Evolutionary conservation across 148 eudicot genomes (phyloP).

Genomic region (Tetragonia tetragonoides): DNA sequence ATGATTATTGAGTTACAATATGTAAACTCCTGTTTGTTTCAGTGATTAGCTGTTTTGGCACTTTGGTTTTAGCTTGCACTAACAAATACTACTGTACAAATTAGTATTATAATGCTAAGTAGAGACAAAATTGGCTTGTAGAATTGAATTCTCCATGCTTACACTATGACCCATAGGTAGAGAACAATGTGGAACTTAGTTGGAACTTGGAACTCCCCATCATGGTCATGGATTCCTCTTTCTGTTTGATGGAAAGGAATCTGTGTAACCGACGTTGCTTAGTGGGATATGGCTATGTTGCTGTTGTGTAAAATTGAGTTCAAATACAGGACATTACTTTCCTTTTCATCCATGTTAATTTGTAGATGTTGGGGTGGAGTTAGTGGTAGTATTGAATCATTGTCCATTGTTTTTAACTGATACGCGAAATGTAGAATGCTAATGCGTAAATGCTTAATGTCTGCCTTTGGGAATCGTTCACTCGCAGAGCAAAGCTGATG

Average conservation of each 20-base stretch:
- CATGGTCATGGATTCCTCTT: background rate
- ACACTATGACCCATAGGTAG: background rate
- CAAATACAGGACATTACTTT: background rate
- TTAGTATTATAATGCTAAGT: background rate
- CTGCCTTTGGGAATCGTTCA: slow-evolving; percentile 4
- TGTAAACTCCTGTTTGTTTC: background rate
- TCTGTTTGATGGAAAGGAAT: background rate
- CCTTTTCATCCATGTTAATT: background rate
- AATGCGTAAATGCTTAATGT: background rate
- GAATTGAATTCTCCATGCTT: no score
- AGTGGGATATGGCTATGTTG: background rate
- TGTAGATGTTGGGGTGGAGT: background rate
- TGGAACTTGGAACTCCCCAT: background rate
- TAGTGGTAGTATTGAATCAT: background rate
- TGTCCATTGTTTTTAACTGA: background rate
- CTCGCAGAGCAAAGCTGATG: slow-evolving; percentile 98
- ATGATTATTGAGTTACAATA: no score
- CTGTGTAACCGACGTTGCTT: background rate
- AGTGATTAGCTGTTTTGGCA: background rate
- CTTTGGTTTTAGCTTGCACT: background rate
- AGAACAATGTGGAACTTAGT: background rate
- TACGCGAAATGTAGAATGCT: background rate
- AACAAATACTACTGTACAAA: background rate
- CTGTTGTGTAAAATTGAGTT: background rate
- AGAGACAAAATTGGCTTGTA: background rate